A percentile compares a stretch with the other conserved stretches of the same genome.
Conservation (phyloP, 768 basidiomycete species). For the Amanita exitialis region DNA sequence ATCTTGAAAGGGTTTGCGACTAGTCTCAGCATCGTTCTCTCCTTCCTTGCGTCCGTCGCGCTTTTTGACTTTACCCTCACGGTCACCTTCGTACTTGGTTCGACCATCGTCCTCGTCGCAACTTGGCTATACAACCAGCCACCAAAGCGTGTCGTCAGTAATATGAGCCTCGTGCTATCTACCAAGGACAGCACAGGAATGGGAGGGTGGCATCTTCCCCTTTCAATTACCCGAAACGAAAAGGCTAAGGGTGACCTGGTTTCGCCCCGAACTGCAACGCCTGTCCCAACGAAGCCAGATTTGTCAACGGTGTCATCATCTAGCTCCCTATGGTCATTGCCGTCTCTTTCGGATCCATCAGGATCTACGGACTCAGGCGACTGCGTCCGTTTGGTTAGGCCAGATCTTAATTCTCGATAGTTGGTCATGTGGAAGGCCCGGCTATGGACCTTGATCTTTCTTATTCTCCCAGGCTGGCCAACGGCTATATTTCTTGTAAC, state of each 20-base stretch:
- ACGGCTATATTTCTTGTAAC: background rate
- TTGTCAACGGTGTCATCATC: conserved; percentile 21
- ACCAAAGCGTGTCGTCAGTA: conserved; percentile 16
- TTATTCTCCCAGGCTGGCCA: background rate
- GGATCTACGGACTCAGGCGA: conserved; percentile 16
- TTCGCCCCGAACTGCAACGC: conserved; percentile 7
- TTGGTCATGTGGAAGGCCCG: background rate
- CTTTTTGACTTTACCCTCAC: conserved; percentile 89
- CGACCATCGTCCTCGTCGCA: conserved; percentile 72
- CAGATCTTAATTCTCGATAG: background rate
- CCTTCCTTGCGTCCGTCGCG: conserved; percentile 84
- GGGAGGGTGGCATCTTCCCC: conserved; percentile 5
- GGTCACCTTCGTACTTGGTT: conserved; percentile 76
- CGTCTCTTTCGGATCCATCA: conserved; percentile 14
- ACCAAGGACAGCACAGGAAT: conserved; percentile 1
- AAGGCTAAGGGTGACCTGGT: conserved; percentile 12
- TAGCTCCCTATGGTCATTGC: conserved; percentile 20
- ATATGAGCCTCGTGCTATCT: background rate
- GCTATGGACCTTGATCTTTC: background rate
- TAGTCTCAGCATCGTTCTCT: conserved; percentile 86
- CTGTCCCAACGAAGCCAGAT: conserved; percentile 10
- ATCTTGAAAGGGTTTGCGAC: conserved; percentile 94
- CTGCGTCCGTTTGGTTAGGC: conserved; percentile 5
- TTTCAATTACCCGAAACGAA: conserved; percentile 14
- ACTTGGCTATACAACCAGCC: conserved; percentile 91